These are phyloP conservation scores for Fraxinus cuspidata DNA, from an alignment of 257 asterid species.

Conservation along the genomic window DNA sequence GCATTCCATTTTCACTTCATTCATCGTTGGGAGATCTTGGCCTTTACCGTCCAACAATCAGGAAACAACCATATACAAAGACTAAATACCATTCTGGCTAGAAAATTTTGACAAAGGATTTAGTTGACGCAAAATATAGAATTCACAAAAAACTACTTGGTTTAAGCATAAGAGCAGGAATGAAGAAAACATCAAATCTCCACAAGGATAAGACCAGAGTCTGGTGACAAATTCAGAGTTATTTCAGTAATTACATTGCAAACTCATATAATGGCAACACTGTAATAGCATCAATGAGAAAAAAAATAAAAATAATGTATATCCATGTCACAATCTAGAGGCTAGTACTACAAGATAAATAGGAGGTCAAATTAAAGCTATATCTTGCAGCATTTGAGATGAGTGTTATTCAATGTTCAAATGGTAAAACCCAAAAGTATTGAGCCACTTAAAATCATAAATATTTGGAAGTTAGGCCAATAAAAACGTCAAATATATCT, in stretches of 20 bases:
- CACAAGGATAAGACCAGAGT: not conserved
- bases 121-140: conserved; percentile 9
- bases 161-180: not conserved
- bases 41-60: too few relatives aligned
- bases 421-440: not conserved
- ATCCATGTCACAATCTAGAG: not conserved
- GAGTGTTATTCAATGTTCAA: not conserved
- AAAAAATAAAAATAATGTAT: not conserved
- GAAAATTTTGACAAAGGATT: not conserved
- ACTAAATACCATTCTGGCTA: not conserved
- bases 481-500: not conserved
- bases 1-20: not conserved
- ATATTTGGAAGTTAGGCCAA: not conserved
- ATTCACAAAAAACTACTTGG: conserved; percentile 2
- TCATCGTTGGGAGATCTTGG: too few relatives aligned
- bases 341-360: not conserved
- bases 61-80: not conserved
- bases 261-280: not conserved
- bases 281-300: not conserved
- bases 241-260: not conserved
- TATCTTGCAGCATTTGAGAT: not conserved
- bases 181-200: not conserved
- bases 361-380: not conserved
- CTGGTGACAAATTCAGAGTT: not conserved
- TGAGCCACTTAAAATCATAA: not conserved